Evolutionary conservation across 768 basidiomycete species (phyloP).

Genomic region (Trametes coccinea): DNA sequence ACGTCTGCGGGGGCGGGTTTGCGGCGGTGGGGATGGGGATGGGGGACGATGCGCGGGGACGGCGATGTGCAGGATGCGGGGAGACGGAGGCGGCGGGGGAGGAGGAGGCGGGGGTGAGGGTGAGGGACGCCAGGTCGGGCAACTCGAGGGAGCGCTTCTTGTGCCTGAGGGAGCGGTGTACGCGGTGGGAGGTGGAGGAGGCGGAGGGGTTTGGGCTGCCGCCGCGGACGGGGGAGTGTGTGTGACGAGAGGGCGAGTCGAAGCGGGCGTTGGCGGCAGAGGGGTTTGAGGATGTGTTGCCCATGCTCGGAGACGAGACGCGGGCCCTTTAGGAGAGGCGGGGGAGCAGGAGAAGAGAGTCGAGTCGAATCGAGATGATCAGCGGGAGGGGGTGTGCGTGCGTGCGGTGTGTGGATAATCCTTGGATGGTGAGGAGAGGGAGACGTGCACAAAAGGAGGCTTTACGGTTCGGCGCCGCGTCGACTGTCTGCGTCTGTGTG

Average conservation of each 20-base stretch:
- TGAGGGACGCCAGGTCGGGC: conserved; percentile 64
- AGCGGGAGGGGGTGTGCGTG: conserved; percentile 10
- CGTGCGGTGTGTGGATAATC: not conserved
- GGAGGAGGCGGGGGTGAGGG: conserved; percentile 44
- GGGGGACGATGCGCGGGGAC: conserved; percentile 46
- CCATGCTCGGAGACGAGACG: conserved; percentile 24
- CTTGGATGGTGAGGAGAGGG: not conserved
- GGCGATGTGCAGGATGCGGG: conserved; percentile 43
- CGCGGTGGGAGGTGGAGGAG: conserved; percentile 24
- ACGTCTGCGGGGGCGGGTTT: conserved; percentile 27
- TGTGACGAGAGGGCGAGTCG: conserved; percentile 24
- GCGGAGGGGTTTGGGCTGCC: conserved; percentile 25
- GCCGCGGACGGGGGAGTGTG: conserved; percentile 28
- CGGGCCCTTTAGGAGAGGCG: conserved; percentile 13
- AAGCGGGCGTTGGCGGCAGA: conserved; percentile 15
- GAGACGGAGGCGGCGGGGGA: conserved; percentile 41
- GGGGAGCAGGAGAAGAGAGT: conserved; percentile 7
- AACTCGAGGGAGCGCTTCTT: conserved; percentile 78
- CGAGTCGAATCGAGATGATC: conserved; percentile 21
- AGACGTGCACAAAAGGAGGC: conserved; percentile 4
- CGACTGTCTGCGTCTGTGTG: not conserved
- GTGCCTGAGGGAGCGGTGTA: conserved; percentile 61
- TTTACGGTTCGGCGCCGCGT: not conserved
- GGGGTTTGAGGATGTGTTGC: conserved; percentile 28
- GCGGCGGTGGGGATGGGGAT: conserved; percentile 49